These are phyloP conservation scores for Bipolaris bicolor DNA, from an alignment of 2,329 filamentous ascomycete species.

Conservation along the genomic window DNA sequence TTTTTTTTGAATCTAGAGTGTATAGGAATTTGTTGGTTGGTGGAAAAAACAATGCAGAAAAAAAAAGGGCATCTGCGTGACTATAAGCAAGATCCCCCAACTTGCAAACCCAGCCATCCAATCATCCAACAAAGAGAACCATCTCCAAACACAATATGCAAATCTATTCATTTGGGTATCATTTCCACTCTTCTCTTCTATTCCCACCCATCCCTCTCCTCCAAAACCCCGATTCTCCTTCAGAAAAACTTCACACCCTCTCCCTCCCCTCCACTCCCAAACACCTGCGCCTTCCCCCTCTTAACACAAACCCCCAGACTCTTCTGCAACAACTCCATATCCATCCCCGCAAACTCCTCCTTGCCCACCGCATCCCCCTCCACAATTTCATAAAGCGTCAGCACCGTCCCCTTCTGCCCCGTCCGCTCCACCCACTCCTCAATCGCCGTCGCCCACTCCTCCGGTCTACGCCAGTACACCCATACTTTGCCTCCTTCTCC, in stretches of 20 bases:
- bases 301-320: constrained; percentile 83
- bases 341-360: constrained; percentile 83
- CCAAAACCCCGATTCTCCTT: background rate
- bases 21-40: no score
- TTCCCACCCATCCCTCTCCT: no score
- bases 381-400: constrained; percentile 90
- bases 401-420: constrained; percentile 83
- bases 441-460: constrained; percentile 86
- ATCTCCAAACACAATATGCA: background rate
- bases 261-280: constrained; percentile 74
- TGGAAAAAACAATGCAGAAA: no score
- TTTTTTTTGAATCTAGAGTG: no score
- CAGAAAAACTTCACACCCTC: constrained; percentile 93
- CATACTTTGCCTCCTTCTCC: constrained; percentile 57
- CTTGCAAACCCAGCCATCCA: background rate
- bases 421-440: constrained; percentile 84
- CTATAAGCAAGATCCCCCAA: background rate
- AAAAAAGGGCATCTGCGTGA: no score
- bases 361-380: constrained; percentile 80
- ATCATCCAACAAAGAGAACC: background rate
- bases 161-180: background rate
- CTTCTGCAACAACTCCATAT: constrained; percentile 78
- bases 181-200: background rate
- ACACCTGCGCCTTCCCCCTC: constrained; percentile 89
- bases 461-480: constrained; percentile 83